phyloP scores from a whole-genome alignment of 768 basidiomycete species.

The Lepiota venenata region DNA sequence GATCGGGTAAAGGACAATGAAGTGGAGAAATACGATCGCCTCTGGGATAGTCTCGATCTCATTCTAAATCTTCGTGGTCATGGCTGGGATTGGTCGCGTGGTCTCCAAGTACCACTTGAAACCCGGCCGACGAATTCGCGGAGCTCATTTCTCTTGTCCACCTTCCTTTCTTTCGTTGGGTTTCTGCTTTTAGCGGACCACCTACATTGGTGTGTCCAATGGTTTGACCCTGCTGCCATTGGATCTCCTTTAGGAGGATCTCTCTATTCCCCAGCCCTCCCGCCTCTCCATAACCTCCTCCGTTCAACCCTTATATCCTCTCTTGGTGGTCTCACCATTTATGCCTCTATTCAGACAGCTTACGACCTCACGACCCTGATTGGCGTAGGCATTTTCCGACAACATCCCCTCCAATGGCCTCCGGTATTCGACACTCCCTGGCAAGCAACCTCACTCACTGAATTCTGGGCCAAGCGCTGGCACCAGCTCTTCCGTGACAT shows the following conservation, averaged over 20 bases:
- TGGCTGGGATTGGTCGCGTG: constrained; percentile 59
- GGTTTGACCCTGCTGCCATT: constrained; percentile 39
- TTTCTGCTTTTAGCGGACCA: constrained; percentile 41
- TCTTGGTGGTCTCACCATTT: constrained; percentile 40
- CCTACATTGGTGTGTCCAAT: constrained; percentile 44
- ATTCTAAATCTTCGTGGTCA: constrained; percentile 48
- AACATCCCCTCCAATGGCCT: constrained; percentile 56
- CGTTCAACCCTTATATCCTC: constrained; percentile 43
- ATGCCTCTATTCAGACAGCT: constrained; percentile 38
- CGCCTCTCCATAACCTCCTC: constrained; percentile 32
- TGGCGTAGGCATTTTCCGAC: constrained; percentile 42
- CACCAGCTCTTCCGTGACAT: constrained; percentile 62
- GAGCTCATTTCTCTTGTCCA: constrained; percentile 31
- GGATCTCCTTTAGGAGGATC: constrained; percentile 35
- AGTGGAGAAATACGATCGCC: constrained; percentile 1
- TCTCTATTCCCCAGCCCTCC: constrained; percentile 38
- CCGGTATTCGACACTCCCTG: constrained; percentile 60
- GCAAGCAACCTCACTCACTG: constrained; percentile 50
- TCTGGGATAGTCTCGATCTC: constrained; percentile 37
- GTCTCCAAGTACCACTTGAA: constrained; percentile 37
- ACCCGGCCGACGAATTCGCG: constrained; percentile 36
- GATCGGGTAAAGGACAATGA: constrained; percentile 9
- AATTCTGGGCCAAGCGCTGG: constrained; percentile 67
- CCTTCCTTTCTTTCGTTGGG: constrained; percentile 27
- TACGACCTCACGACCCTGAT: constrained; percentile 42